A percentile compares a stretch with the other conserved stretches of the same genome.
Evolutionary conservation across 345 rosid genomes (phyloP).

Genomic region (Streptanthus diversifolius): DNA sequence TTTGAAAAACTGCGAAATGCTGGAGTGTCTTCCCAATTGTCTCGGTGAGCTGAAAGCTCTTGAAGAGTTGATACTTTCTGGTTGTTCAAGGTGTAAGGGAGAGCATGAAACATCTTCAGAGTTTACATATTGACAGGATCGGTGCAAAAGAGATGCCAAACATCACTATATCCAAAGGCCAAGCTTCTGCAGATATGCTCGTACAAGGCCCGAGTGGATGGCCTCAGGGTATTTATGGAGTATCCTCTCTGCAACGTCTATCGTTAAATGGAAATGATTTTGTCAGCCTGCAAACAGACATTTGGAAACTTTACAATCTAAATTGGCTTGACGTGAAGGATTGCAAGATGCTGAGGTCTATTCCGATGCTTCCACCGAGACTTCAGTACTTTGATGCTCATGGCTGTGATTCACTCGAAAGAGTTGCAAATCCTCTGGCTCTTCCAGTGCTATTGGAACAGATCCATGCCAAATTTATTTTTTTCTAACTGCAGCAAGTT

Average conservation of each 20-base stretch:
- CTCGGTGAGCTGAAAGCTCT: neutral
- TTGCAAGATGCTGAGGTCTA: neutral
- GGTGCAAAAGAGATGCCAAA: conserved; percentile 6
- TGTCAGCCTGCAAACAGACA: neutral
- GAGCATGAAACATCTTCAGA: conserved; percentile 1
- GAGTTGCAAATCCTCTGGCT: neutral
- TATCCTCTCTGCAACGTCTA: conserved; percentile 4
- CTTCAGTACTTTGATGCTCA: conserved; percentile 5
- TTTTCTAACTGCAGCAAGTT: conserved; percentile 6
- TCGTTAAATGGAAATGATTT: neutral
- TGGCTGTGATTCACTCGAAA: conserved; percentile 14
- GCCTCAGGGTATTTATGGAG: neutral
- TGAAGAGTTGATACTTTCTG: neutral
- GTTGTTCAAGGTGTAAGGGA: neutral
- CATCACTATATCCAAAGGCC: neutral
- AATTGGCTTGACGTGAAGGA: conserved; percentile 4
- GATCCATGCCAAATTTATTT: neutral
- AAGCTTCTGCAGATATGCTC: neutral
- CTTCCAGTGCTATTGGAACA: neutral
- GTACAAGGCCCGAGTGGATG: neutral
- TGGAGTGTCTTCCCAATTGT: conserved; percentile 1
- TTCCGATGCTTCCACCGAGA: conserved; percentile 11
- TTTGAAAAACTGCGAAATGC: neutral
- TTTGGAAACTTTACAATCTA: neutral
- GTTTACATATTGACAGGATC: neutral